Percentiles rank a stretch among this genome's conserved stretches.
These are phyloP conservation scores for Zizania latifolia DNA, from an alignment of 176 grass and related monocot species.

Conservation along the genomic window DNA sequence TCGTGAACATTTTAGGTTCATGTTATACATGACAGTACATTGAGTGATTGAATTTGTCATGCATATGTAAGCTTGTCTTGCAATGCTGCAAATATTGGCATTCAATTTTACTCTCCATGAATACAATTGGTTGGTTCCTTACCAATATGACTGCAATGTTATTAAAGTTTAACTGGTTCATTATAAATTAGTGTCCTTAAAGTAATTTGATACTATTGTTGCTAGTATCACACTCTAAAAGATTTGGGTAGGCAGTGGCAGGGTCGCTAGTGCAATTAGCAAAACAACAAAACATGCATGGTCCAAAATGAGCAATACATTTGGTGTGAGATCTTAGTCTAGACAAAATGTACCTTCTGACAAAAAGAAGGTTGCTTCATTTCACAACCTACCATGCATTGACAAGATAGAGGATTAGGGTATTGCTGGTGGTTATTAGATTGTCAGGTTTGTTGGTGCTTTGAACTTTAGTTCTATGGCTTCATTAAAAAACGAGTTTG, in stretches of 20 bases:
- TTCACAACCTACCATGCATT: neutral
- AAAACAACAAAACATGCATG: neutral
- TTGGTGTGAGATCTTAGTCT: constrained; percentile 19
- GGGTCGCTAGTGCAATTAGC: neutral
- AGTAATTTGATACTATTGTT: neutral
- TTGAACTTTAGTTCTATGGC: neutral
- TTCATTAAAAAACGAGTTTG: neutral
- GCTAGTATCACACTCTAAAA: neutral
- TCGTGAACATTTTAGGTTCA: too few relatives aligned
- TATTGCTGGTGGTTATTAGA: constrained; percentile 8
- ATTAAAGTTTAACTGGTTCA: neutral
- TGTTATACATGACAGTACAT: too few relatives aligned
- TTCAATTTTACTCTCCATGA: neutral
- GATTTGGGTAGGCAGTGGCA: neutral
- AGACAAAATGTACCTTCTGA: neutral
- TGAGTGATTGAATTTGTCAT: too few relatives aligned
- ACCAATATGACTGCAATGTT: neutral
- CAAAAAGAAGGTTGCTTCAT: neutral
- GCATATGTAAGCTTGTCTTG: too few relatives aligned
- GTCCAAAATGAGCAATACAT: neutral
- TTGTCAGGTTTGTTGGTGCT: constrained; percentile 18
- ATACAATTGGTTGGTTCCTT: neutral
- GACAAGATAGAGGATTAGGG: neutral
- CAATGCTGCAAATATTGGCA: neutral
- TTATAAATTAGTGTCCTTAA: neutral